Conservation (phyloP, 176 grass and related monocot species). For the Bonia amplexicaulis region DNA sequence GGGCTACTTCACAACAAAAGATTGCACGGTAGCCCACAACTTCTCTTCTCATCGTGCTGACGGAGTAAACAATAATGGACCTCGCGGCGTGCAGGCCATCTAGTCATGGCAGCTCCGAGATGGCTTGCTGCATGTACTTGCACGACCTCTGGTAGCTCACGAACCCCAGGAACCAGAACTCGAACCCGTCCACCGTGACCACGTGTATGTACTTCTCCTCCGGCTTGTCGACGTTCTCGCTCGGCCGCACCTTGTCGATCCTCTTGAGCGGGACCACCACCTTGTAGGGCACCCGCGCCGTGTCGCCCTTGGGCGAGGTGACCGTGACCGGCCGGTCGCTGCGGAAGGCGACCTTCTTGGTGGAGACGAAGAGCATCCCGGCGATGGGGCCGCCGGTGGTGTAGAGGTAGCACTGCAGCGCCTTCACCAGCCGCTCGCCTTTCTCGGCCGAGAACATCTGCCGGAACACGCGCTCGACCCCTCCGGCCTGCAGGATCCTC, state of each 20-base stretch:
- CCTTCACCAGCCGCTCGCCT: slow-evolving; percentile 66
- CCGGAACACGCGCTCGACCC: slow-evolving; percentile 69
- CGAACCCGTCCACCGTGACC: slow-evolving; percentile 64
- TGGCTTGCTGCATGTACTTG: slow-evolving; percentile 51
- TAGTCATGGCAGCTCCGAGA: slow-evolving; percentile 41
- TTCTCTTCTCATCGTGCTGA: slow-evolving; percentile 53
- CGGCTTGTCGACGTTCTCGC: slow-evolving; percentile 50
- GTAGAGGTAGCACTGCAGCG: slow-evolving; percentile 75
- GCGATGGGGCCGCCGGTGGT: slow-evolving; percentile 75
- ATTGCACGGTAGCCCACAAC: slow-evolving; percentile 14
- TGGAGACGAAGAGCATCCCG: slow-evolving; percentile 80
- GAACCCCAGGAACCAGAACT: slow-evolving; percentile 94
- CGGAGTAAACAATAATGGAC: not conserved
- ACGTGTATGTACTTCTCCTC: slow-evolving; percentile 76
- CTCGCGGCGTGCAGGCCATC: not conserved
- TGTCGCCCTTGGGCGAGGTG: slow-evolving; percentile 35
- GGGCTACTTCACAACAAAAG: slow-evolving; percentile 25
- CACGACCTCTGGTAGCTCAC: slow-evolving; percentile 57
- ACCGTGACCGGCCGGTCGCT: slow-evolving; percentile 60
- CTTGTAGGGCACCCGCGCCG: slow-evolving; percentile 61
- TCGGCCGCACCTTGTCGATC: slow-evolving; percentile 44
- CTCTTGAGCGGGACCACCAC: slow-evolving; percentile 48
- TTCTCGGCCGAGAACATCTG: slow-evolving; percentile 58
- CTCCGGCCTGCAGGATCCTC: slow-evolving; percentile 62
- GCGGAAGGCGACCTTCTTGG: slow-evolving; percentile 65